Base-by-base conservation (phyloP, 768 basidiomycete species). In the Boletus vermiculosoides region DNA sequence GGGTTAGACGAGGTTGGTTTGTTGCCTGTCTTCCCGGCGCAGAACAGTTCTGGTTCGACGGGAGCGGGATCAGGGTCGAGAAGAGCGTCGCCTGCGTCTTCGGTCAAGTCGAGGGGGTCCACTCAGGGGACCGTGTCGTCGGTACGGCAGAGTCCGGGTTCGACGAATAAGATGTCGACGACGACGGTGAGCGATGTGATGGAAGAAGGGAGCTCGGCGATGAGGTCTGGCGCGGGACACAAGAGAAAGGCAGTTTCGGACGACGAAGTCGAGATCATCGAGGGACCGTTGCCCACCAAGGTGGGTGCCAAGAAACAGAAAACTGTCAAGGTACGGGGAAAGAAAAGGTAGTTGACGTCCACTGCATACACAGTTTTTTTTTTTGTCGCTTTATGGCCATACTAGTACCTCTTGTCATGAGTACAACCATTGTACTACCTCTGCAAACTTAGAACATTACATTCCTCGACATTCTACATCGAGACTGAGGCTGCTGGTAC, bases 191-290 rank as follows among this genome's bases (percentile, higher is more conserved):
- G 76, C 49, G 82, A 83, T 45, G 55, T 65, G 15, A 71, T 76
- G 45, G 81, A 83, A 30, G 72, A 77, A 30, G 81, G 79, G 48
- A 74, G 34, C 12, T 15, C 50, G 48, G 25, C 45, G 15, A 16
- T 40, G 25, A 51, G 56, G 18, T 18, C 54, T 45, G 25, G 44
- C 3, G 42, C 36, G 34, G 45, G 57, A 18, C 46, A 16, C 12
- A 90, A 89, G 68, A 77, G 88, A 22, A 87, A 83, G 68, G 73
- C 76, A 5, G 54, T 59, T 23, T 79, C 79, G 51, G 84, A 85
- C 46, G 83, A 85, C 56, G 85, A 86, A 28, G 68, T 82, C 16
- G 81, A 83, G 55, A 77, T 81, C 54, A 63, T 82, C 4, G 80
- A 83, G 39, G 82, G 79, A 0, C 75, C 82, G 11, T 58, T 75